Conservation (phyloP, 1,284 basidiomycete species). For the Ganoderma lingzhi region DNA sequence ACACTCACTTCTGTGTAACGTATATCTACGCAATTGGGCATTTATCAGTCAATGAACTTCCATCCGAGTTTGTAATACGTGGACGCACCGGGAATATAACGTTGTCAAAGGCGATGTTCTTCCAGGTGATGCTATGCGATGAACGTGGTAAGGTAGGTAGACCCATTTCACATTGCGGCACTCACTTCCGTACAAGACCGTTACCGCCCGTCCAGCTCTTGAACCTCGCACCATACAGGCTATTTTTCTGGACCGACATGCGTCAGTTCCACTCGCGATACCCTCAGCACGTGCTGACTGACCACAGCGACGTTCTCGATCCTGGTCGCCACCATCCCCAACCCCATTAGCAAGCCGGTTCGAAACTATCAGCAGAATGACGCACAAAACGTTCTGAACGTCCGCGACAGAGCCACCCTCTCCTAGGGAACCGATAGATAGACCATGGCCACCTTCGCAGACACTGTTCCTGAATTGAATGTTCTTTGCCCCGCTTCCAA, state of each 20-base stretch:
- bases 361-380: conserved; percentile 11
- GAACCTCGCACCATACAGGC: conserved; percentile 68
- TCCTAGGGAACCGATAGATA: conserved; percentile 69
- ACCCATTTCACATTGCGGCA: conserved; percentile 11
- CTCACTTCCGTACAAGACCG: conserved; percentile 63
- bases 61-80: not conserved
- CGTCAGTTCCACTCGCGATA: not conserved
- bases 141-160: not conserved
- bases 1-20: conserved; percentile 65
- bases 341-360: not conserved
- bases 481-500: conserved; percentile 63
- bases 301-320: conserved; percentile 67
- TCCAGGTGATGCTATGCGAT: conserved; percentile 60
- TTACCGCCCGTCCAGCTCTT: conserved; percentile 75
- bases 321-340: conserved; percentile 36
- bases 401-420: conserved; percentile 57
- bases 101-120: conserved; percentile 58
- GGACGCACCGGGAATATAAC: conserved; percentile 62
- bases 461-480: conserved; percentile 62
- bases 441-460: conserved; percentile 66
- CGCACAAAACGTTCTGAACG: conserved; percentile 63
- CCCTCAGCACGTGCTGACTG: not conserved
- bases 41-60: no score
- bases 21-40: conserved; percentile 52
- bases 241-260: conserved; percentile 49